phyloP scores from a whole-genome alignment of 2,329 filamentous ascomycete species.

The Akanthomyces muscarius region DNA sequence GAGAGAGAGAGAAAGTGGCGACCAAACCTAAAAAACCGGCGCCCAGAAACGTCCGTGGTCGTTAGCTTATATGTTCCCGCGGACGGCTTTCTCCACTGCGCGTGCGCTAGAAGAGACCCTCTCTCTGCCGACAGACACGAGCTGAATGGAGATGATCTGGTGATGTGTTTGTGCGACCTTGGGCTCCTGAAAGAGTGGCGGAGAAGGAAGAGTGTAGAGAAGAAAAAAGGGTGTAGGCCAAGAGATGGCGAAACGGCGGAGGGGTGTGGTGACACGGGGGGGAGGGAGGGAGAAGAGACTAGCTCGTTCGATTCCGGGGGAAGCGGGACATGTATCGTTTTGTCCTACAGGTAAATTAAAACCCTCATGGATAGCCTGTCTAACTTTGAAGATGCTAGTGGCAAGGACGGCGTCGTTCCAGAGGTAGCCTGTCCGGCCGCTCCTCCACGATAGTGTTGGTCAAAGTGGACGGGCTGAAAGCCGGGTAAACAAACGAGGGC shows the following conservation, averaged over 20 bases:
- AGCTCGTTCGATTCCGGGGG: no score
- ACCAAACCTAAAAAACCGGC: background rate
- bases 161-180: background rate
- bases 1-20: background rate
- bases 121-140: background rate
- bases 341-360: no score
- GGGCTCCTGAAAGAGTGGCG: background rate
- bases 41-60: background rate
- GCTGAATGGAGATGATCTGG: background rate
- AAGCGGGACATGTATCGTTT: no score
- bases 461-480: background rate
- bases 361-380: background rate
- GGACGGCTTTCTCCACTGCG: constrained; percentile 2
- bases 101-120: background rate
- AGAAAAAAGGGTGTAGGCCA: background rate
- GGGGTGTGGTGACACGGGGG: background rate
- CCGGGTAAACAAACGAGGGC: background rate
- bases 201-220: background rate
- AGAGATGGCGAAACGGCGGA: background rate
- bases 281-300: background rate
- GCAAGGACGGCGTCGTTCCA: no score
- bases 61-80: constrained; percentile 5
- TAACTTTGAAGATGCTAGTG: background rate
- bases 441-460: no score
- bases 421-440: no score